Evolutionary conservation across 768 basidiomycete species (phyloP).

Genomic region (Rhodotorula graminis): DNA sequence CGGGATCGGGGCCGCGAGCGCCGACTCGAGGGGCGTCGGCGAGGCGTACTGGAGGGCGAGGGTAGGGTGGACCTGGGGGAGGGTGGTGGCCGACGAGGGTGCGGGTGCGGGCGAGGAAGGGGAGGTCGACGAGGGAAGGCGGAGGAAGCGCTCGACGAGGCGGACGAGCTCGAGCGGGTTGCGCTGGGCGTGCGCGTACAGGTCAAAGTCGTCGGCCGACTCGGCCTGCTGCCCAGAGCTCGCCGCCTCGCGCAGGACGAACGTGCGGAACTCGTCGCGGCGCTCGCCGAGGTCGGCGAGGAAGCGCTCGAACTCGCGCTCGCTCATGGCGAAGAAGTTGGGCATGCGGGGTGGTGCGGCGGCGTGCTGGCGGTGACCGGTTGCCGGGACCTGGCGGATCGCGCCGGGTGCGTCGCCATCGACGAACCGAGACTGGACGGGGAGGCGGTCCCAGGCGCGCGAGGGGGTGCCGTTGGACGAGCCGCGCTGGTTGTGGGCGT

Average conservation of each 20-base stretch:
- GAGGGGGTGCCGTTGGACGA: background rate
- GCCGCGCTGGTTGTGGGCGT: background rate
- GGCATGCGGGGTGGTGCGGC: background rate
- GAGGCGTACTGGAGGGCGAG: constrained; percentile 36
- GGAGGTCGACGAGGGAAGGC: background rate
- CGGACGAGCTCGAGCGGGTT: constrained; percentile 28
- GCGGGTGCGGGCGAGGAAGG: background rate
- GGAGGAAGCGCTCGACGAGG: constrained; percentile 37
- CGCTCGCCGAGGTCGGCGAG: constrained; percentile 13
- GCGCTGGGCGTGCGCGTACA: constrained; percentile 30
- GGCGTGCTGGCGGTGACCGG: background rate
- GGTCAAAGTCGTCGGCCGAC: constrained; percentile 14
- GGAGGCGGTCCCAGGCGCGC: constrained; percentile 5
- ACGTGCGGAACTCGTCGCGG: constrained; percentile 19
- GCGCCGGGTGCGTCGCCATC: background rate
- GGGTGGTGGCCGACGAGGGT: background rate
- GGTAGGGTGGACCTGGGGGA: constrained; percentile 31
- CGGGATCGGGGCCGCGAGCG: constrained; percentile 25
- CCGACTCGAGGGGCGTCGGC: constrained; percentile 32
- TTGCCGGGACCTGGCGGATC: background rate
- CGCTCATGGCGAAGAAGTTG: constrained; percentile 31
- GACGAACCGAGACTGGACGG: constrained; percentile 26
- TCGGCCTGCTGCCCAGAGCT: background rate
- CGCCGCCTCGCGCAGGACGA: constrained; percentile 19
- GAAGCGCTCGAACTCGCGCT: constrained; percentile 31